phyloP scores from a whole-genome alignment of 2,329 filamentous ascomycete species.

The Amauroascus verrucosus region DNA sequence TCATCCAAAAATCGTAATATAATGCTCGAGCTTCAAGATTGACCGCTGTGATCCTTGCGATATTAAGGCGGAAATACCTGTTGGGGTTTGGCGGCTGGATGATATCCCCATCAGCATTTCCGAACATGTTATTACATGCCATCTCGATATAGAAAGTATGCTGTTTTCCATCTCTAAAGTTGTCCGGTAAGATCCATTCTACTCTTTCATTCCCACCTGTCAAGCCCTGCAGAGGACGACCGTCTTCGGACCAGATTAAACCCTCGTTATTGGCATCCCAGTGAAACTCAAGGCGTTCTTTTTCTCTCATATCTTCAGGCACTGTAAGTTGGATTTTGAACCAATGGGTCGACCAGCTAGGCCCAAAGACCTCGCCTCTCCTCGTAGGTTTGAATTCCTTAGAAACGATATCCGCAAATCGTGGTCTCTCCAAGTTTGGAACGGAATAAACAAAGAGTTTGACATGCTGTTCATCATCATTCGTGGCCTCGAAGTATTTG shows the following conservation, averaged over 20 bases:
- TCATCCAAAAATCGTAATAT: slow-evolving; percentile 91
- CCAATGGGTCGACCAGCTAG: slow-evolving; percentile 97
- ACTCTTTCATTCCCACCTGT: slow-evolving; percentile 80
- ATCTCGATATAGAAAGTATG: slow-evolving; percentile 94
- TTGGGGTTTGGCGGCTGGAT: slow-evolving; percentile 87
- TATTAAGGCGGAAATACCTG: slow-evolving; percentile 63
- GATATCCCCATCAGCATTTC: slow-evolving; percentile 71
- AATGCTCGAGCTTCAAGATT: slow-evolving; percentile 76
- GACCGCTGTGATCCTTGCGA: slow-evolving; percentile 78
- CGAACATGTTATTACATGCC: slow-evolving; percentile 98
- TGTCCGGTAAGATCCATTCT: slow-evolving; percentile 81
- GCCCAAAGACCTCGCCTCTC: slow-evolving; percentile 73
- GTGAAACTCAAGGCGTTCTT: slow-evolving; percentile 82
- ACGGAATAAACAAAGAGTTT: slow-evolving; percentile 80
- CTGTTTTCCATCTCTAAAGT: slow-evolving; percentile 72
- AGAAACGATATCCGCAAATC: slow-evolving; percentile 72
- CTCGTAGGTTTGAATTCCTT: slow-evolving; percentile 65
- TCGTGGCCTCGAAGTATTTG: slow-evolving; percentile 60
- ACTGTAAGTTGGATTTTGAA: slow-evolving; percentile 75
- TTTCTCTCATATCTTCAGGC: slow-evolving; percentile 59
- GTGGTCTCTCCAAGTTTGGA: slow-evolving; percentile 65
- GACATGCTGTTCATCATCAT: slow-evolving; percentile 62
- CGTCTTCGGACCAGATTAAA: slow-evolving; percentile 84
- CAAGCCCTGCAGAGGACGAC: slow-evolving; percentile 81
- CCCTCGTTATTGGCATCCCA: slow-evolving; percentile 95